A percentile compares a stretch with the other conserved stretches of the same genome.
These are phyloP conservation scores for Irineochytrium annulatum DNA, from an alignment of 192 early-diverging fungal species.

Conservation along the genomic window DNA sequence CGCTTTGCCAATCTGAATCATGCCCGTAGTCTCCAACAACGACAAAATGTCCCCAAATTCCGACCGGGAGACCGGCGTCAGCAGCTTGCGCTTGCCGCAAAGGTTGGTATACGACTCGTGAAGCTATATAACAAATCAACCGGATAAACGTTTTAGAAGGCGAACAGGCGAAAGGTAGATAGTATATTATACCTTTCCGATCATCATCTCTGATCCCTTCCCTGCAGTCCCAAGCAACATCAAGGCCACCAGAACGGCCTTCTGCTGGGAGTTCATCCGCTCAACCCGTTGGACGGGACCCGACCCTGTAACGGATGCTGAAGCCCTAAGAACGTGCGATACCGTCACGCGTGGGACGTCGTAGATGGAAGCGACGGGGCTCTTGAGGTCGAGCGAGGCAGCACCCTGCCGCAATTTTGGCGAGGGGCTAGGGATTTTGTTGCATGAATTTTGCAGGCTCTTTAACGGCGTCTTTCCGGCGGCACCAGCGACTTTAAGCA, in stretches of 20 bases:
- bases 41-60: slow-evolving; percentile 73
- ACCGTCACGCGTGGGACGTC: slow-evolving; percentile 73
- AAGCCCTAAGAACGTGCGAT: slow-evolving; percentile 70
- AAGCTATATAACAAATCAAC: slow-evolving; percentile 4
- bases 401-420: background rate
- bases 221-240: slow-evolving; percentile 32
- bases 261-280: slow-evolving; percentile 74
- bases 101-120: slow-evolving; percentile 58
- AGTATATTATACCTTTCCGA: background rate
- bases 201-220: background rate
- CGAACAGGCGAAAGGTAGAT: background rate
- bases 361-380: background rate
- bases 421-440: too few species aligned
- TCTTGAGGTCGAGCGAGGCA: background rate
- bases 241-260: slow-evolving; percentile 65
- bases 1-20: slow-evolving; percentile 45
- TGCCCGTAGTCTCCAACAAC: slow-evolving; percentile 68
- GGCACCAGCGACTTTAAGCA: slow-evolving; percentile 32
- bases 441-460: too few species aligned
- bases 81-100: slow-evolving; percentile 46
- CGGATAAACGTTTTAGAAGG: too few species aligned
- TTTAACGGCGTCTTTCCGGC: background rate
- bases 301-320: slow-evolving; percentile 55
- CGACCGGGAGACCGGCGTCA: slow-evolving; percentile 66
- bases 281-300: slow-evolving; percentile 60